phyloP scores from a whole-genome alignment of 257 asterid species.

The Misopates orontium region DNA sequence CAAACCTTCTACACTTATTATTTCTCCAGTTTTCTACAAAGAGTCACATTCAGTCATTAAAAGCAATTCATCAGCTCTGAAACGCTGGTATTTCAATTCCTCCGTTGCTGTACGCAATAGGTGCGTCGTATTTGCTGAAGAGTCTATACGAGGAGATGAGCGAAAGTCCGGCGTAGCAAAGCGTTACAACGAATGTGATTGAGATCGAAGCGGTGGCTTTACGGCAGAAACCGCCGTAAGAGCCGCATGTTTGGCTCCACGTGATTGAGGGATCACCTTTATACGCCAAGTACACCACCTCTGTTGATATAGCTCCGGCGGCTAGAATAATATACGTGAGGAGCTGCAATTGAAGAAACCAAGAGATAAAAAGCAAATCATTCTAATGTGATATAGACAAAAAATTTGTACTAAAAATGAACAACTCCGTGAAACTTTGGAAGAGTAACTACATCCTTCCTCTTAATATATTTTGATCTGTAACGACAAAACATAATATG shows the following conservation, averaged over 20 bases:
- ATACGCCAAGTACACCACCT: slow-evolving; percentile 79
- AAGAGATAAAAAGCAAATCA: too few relatives aligned
- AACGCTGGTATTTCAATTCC: slow-evolving; percentile 48
- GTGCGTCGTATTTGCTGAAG: slow-evolving; percentile 84
- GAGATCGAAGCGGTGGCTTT: slow-evolving; percentile 70
- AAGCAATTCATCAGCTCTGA: slow-evolving; percentile 13
- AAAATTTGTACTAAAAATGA: too few relatives aligned
- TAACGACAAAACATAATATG: too few relatives aligned
- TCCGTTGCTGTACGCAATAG: slow-evolving; percentile 43
- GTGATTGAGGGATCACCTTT: slow-evolving; percentile 63
- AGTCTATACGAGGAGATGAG: slow-evolving; percentile 75
- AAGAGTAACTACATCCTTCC: too few relatives aligned
- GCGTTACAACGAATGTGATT: slow-evolving; percentile 59
- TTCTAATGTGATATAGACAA: too few relatives aligned
- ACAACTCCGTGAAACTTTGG: too few relatives aligned
- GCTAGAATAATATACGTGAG: slow-evolving; percentile 71
- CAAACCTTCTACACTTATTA: slow-evolving; percentile 5
- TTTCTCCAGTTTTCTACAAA: not conserved
- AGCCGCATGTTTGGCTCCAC: slow-evolving; percentile 73
- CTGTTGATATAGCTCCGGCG: slow-evolving; percentile 69
- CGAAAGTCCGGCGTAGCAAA: slow-evolving; percentile 70
- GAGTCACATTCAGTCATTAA: not conserved
- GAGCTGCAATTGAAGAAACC: slow-evolving; percentile 40
- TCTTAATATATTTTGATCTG: too few relatives aligned
- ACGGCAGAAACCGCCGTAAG: slow-evolving; percentile 66